A percentile compares a stretch with the other conserved stretches of the same genome.
Evolutionary conservation across 2,329 filamentous ascomycete genomes (phyloP).

Genomic region (Sphaceloma murrayae): DNA sequence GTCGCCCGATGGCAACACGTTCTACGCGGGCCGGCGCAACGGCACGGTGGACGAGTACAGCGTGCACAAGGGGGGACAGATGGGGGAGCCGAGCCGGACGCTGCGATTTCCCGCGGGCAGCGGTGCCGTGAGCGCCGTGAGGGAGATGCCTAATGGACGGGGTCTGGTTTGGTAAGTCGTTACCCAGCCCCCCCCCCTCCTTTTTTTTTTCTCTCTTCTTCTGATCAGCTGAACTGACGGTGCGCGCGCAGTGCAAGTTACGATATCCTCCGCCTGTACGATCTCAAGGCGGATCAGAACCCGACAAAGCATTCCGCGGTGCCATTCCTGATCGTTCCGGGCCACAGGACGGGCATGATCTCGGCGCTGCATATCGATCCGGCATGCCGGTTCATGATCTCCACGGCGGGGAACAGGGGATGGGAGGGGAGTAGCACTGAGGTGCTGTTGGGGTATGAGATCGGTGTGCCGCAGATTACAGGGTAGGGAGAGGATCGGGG

Average conservation of each 20-base stretch:
- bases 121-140: slow-evolving; percentile 77
- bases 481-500: not conserved
- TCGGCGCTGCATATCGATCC: slow-evolving; percentile 79
- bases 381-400: slow-evolving; percentile 82
- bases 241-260: slow-evolving; percentile 60
- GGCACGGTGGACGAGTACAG: slow-evolving; percentile 90
- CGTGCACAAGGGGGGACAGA: slow-evolving; percentile 57
- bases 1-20: slow-evolving; percentile 89
- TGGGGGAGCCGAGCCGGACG: slow-evolving; percentile 63
- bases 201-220: slow-evolving; percentile 11
- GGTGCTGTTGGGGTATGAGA: slow-evolving; percentile 90
- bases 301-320: slow-evolving; percentile 57
- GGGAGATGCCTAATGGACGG: slow-evolving; percentile 83
- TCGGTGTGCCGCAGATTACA: slow-evolving; percentile 35
- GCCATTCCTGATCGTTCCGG: slow-evolving; percentile 92
- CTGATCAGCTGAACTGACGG: not conserved
- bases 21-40: slow-evolving; percentile 86
- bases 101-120: slow-evolving; percentile 86
- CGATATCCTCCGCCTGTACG: slow-evolving; percentile 88
- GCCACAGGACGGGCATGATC: slow-evolving; percentile 79
- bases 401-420: slow-evolving; percentile 79
- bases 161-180: slow-evolving; percentile 78
- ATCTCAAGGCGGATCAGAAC: slow-evolving; percentile 48
- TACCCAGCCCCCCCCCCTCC: no score
- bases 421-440: slow-evolving; percentile 92